Conservation (phyloP, 257 asterid species). For the Solanum neorickii region DNA sequence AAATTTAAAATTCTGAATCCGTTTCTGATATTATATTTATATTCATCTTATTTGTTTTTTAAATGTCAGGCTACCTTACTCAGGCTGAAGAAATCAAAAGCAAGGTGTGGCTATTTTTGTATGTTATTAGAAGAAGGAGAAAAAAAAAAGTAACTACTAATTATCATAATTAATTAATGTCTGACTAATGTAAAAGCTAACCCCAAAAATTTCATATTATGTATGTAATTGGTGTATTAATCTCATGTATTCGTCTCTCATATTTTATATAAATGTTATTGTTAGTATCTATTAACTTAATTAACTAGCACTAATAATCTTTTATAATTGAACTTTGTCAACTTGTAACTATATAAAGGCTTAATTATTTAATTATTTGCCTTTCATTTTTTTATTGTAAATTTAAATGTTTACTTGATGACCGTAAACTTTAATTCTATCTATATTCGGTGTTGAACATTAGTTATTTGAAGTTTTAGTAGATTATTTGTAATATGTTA, state of each 20-base stretch:
- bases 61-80: slow-evolving; percentile 30
- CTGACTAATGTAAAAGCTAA: not conserved
- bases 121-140: not conserved
- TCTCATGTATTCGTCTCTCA: not conserved
- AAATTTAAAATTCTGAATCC: not conserved
- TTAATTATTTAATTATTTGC: too few relatives aligned
- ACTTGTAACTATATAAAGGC: not conserved
- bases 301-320: not conserved
- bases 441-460: too few relatives aligned
- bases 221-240: not conserved
- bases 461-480: too few relatives aligned
- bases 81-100: slow-evolving; percentile 1
- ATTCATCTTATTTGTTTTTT: not conserved
- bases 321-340: not conserved
- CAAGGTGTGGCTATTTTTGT: not conserved
- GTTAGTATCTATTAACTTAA: not conserved
- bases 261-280: not conserved
- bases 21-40: rapidly evolving
- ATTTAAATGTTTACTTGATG: too few relatives aligned
- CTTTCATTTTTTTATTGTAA: not conserved
- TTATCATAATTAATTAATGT: not conserved
- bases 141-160: not conserved
- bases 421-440: too few relatives aligned
- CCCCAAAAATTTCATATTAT: not conserved
- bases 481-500: too few relatives aligned